Evolutionary conservation across 176 grass and related monocot species (phyloP).

Genomic region (Triticum monococcum): DNA sequence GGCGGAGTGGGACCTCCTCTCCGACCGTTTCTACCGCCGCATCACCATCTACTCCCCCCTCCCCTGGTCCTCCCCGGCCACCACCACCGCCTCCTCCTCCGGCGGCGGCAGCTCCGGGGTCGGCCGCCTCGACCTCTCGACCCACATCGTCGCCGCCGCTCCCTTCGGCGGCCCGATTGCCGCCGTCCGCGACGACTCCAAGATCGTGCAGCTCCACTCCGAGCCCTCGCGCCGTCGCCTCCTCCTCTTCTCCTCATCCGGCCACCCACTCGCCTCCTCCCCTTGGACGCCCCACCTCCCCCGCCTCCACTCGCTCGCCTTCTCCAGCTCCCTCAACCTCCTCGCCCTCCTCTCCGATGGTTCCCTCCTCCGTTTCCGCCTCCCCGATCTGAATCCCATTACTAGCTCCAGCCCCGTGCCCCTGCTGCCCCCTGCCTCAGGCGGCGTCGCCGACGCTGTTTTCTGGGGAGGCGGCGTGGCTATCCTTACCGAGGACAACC

Average conservation of each 20-base stretch:
- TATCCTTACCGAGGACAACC: slow-evolving; percentile 69
- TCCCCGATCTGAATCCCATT: slow-evolving; percentile 57
- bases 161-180: slow-evolving; percentile 87
- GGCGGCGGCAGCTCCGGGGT: slow-evolving; percentile 36
- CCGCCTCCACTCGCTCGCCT: slow-evolving; percentile 77
- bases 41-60: slow-evolving; percentile 51
- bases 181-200: slow-evolving; percentile 95
- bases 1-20: slow-evolving; percentile 95
- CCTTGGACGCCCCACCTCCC: slow-evolving; percentile 74
- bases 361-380: slow-evolving; percentile 71
- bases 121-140: slow-evolving; percentile 85
- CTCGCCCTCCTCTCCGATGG: slow-evolving; percentile 81
- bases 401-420: slow-evolving; percentile 49
- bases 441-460: slow-evolving; percentile 70
- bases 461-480: slow-evolving; percentile 93
- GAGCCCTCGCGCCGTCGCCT: slow-evolving; percentile 92
- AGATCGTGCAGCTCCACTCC: slow-evolving; percentile 92
- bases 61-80: slow-evolving; percentile 43
- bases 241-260: slow-evolving; percentile 79
- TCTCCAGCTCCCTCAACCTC: slow-evolving; percentile 77
- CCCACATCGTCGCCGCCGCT: slow-evolving; percentile 66
- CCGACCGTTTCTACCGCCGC: slow-evolving; percentile 83
- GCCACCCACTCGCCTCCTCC: slow-evolving; percentile 61
- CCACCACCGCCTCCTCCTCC: slow-evolving; percentile 36
- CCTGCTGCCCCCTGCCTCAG: slow-evolving; percentile 54